Evolutionary conservation across 1,284 basidiomycete genomes (phyloP), one percentile per base, ranked within the genome.

Genomic region (Ustilago esculenta): DNA sequence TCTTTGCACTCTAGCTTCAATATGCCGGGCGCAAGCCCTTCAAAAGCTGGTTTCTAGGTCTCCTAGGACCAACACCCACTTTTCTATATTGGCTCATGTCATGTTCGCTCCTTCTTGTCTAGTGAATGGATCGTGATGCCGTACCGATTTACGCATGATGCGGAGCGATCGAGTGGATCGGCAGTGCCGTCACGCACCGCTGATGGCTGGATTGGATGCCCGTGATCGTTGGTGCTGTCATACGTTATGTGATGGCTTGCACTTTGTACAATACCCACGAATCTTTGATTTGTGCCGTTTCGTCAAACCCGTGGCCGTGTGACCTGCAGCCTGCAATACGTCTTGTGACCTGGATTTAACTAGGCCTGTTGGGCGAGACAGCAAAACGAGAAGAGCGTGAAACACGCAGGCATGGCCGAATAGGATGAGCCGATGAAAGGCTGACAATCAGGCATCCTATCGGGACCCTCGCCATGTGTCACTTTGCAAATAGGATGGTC

Each of bases 251-350:
- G n/a, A n/a, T n/a, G n/a, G 36, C 23, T 40, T 9, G 56, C 56
- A 51, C 63, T 66, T 51, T 66, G 63, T 66, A 66, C 63, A 66
- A 66, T 66, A 66, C 51, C 50, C 49, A 33, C 49, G 30, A 36
- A 52, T 36, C 32, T 21, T 24, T 36, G 33, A 52, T 36, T 44
- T 52, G 50, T 24, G 50, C 40, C 25, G 21, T 42, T 39, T 35
- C 50, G 18, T 41, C 34, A 34, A 44, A 43, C 12, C 15, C 34
- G 8, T 15, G 24, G 20, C 15, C 17, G 27, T 48, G 35, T 40
- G 46, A 48, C 17, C 21, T 29, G 7, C 6, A 29, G 36, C 36
- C n/a, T 34, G 21, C 17, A 21, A 12, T 34, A n/a, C n/a, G n/a
- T n/a, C n/a, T n/a, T n/a, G n/a, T n/a, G n/a, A n/a, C n/a, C n/a